These are phyloP conservation scores for Pseudognaphalium luteoalbum DNA, from an alignment of 129 eudicot species.

Conservation along the genomic window DNA sequence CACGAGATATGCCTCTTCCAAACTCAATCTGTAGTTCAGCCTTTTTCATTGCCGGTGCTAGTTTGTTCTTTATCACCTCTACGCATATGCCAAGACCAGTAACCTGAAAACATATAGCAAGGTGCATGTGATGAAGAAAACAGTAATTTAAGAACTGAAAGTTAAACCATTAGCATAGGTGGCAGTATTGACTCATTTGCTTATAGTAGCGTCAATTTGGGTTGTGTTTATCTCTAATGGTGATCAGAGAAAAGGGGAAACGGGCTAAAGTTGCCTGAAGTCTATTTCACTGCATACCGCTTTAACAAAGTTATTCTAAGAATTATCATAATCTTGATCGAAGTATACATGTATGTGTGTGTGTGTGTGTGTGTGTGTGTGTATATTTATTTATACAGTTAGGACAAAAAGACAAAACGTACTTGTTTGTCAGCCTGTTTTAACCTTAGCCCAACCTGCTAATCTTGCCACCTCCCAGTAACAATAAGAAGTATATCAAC, in stretches of 20 bases:
- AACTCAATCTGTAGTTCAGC: slow-evolving; percentile 72
- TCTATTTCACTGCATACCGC: too few relatives aligned
- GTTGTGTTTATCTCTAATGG: too few relatives aligned
- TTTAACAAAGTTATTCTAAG: too few relatives aligned
- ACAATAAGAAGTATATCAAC: not conserved
- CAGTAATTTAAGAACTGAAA: not conserved
- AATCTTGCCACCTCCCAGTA: not conserved
- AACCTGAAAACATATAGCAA: slow-evolving; percentile 41
- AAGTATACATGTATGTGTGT: too few relatives aligned
- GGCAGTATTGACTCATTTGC: not conserved
- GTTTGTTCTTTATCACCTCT: slow-evolving; percentile 84
- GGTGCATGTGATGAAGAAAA: slow-evolving; percentile 5
- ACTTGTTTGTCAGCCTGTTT: not conserved
- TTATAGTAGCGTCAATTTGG: not conserved
- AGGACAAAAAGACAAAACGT: too few relatives aligned
- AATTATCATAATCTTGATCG: too few relatives aligned
- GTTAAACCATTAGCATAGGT: not conserved
- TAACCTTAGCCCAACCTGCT: not conserved
- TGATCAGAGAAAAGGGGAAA: too few relatives aligned
- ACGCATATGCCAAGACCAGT: slow-evolving; percentile 79
- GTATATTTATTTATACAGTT: too few relatives aligned
- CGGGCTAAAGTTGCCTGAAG: too few relatives aligned
- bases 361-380: too few relatives aligned
- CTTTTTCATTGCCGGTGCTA: slow-evolving; percentile 75
- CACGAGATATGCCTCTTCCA: slow-evolving; percentile 76